Base-by-base conservation (phyloP, 495 filamentous ascomycete genomes). In the Diplogelasinospora grovesii region DNA sequence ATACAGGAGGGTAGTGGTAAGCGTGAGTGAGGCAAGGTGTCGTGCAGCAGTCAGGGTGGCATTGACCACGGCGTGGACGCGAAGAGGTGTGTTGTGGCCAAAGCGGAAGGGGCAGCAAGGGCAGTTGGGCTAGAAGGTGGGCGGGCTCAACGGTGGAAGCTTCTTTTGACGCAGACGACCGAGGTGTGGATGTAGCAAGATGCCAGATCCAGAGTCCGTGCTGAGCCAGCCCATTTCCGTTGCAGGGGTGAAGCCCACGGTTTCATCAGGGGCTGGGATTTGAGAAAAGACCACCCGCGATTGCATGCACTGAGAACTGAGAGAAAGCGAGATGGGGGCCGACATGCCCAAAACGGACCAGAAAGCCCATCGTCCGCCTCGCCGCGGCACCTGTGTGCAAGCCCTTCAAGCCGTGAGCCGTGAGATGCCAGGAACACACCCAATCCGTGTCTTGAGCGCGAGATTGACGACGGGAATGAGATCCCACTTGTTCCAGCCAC, bases 41-140 rank as follows among this genome's bases (percentile, higher is more conserved):
- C 37, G 52, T 60, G 51, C 51, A 49, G 49, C 38, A 28, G n/a
- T 28, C 30, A 52, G 49, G 43, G 56, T 60, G 24, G 54, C 43
- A 60, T 54, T 40, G 45, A 57, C 43, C 32, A 46, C 41, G 39
- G 41, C 31, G 28, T 29, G 24, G 49, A 43, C 34, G 50, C 41
- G 48, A 49, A 30, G 25, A n/a, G 24, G 20, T 14, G 40, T 18
- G 40, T 28, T 32, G 45, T 41, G 43, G 36, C 35, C 33, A 44
- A 34, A 27, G 53, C 26, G 56, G 52, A 45, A 52, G 45, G 43
- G 26, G 23, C 20, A 29, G 40, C 43, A 32, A 35, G 48, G 41
- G 34, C 31, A 21, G 31, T 41, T 33, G 37, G 44, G 43, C 47
- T 46, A 26, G 41, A 51, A 46, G 44, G 43, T 46, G 40, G 39